phyloP scores from a whole-genome alignment of 2,329 filamentous ascomycete genomes.

The Botrytis cinerea region DNA sequence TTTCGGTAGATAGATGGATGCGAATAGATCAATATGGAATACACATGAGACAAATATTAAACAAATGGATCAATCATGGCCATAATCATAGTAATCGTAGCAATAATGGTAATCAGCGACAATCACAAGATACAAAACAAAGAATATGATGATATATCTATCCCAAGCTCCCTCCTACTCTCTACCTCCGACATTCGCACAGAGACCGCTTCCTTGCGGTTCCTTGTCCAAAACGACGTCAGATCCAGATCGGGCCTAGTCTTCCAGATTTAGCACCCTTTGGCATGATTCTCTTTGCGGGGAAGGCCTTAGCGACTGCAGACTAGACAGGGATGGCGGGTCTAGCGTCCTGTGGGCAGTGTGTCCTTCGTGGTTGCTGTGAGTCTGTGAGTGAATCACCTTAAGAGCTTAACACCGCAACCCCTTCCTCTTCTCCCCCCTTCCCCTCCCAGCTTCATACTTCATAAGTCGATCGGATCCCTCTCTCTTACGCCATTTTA shows the following conservation, averaged over 20 bases:
- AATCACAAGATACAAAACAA: not conserved
- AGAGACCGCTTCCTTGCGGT: not conserved
- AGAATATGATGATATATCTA: not conserved
- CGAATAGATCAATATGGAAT: too few species aligned
- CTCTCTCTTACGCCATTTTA: not conserved
- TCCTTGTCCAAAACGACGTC: conserved; percentile 11
- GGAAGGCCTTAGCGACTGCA: not conserved
- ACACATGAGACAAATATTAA: too few species aligned
- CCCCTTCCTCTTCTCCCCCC: not conserved
- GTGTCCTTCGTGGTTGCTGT: not conserved
- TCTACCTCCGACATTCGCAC: not conserved
- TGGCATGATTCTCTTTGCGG: conserved; percentile 2
- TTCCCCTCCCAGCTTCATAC: not conserved
- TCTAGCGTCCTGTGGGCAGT: too few species aligned
- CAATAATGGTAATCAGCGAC: too few species aligned
- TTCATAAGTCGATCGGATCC: not conserved
- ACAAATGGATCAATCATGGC: too few species aligned
- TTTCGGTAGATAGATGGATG: not conserved
- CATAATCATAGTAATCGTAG: not conserved
- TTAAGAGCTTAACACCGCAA: not conserved
- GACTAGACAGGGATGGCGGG: not conserved
- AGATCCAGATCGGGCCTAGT: not conserved
- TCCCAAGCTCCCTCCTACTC: not conserved
- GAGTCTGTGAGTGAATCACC: not conserved
- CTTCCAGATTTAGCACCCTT: not conserved